Percentiles rank a stretch among this genome's conserved stretches.
These are phyloP conservation scores for Nakaseomyces glabratus DNA, from an alignment of 1,139 yeast genomes.

Conservation along the genomic window DNA sequence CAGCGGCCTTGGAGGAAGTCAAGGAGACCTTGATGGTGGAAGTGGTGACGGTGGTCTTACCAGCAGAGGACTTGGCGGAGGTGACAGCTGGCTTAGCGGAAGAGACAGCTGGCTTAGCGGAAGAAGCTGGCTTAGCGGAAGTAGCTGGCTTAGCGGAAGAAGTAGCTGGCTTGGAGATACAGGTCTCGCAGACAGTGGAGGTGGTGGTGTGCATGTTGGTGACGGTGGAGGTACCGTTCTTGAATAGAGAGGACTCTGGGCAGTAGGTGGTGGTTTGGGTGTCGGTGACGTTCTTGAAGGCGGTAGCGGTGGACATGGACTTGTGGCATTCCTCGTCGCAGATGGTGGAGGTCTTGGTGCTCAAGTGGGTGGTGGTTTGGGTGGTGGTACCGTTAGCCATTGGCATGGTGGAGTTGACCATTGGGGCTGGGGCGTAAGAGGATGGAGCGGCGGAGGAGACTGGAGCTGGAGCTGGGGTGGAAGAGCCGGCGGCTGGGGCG, in stretches of 20 bases:
- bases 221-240: slow-evolving; percentile 1
- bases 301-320: slow-evolving; percentile 2
- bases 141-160: neutral
- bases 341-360: slow-evolving; percentile 3
- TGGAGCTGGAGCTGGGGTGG: slow-evolving; percentile 3
- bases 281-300: neutral
- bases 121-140: slow-evolving; percentile 1
- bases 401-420: slow-evolving; percentile 1
- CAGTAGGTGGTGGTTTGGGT: slow-evolving; percentile 4
- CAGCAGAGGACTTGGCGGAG: neutral
- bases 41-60: slow-evolving; percentile 3
- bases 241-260: slow-evolving; percentile 4
- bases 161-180: slow-evolving; percentile 3
- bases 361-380: slow-evolving; percentile 4
- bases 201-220: slow-evolving; percentile 4
- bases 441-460: neutral
- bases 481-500: slow-evolving; percentile 4
- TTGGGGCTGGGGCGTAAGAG: slow-evolving; percentile 5
- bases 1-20: slow-evolving; percentile 3
- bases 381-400: slow-evolving; percentile 6
- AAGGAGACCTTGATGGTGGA: slow-evolving; percentile 5
- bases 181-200: slow-evolving; percentile 5
- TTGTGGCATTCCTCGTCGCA: slow-evolving; percentile 5
- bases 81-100: slow-evolving; percentile 1
- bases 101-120: slow-evolving; percentile 3